Conservation (phyloP, 2,329 filamentous ascomycete genomes). For the Colletotrichum sp. region DNA sequence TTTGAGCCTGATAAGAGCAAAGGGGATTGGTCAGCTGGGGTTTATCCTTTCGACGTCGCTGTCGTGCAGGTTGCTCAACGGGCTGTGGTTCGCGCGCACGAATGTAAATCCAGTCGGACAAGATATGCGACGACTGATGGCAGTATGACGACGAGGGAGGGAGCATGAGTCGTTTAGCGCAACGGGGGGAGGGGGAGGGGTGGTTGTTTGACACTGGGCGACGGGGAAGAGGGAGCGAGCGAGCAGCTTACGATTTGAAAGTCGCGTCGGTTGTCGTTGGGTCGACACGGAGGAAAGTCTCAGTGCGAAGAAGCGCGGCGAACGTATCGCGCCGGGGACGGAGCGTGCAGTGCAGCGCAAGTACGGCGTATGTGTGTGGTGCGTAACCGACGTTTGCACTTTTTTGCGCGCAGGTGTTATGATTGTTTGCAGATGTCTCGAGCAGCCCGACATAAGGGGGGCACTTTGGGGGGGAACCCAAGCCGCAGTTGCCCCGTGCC, state of each 20-base stretch:
- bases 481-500: constrained; percentile 17
- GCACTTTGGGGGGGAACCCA: background rate
- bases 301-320: constrained; percentile 1
- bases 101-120: background rate
- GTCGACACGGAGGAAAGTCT: constrained; percentile 1
- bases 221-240: background rate
- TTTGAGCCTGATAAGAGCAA: background rate
- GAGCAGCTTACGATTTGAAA: constrained; percentile 8
- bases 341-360: background rate
- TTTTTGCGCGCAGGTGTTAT: constrained; percentile 6
- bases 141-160: background rate
- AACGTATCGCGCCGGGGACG: background rate
- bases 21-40: constrained; percentile 3
- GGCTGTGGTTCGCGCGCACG: background rate
- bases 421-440: constrained; percentile 7
- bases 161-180: constrained; percentile 12
- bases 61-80: background rate
- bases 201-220: constrained; percentile 8
- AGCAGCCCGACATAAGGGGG: constrained; percentile 14
- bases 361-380: background rate
- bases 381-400: background rate
- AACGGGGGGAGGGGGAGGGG: background rate
- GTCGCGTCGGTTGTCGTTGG: background rate
- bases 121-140: background rate
- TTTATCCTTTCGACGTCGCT: background rate